Evolutionary conservation across 2,329 filamentous ascomycete genomes (phyloP), one percentile per base, ranked within the genome.

Genomic region (Pseudophaeomoniella oleicola): DNA sequence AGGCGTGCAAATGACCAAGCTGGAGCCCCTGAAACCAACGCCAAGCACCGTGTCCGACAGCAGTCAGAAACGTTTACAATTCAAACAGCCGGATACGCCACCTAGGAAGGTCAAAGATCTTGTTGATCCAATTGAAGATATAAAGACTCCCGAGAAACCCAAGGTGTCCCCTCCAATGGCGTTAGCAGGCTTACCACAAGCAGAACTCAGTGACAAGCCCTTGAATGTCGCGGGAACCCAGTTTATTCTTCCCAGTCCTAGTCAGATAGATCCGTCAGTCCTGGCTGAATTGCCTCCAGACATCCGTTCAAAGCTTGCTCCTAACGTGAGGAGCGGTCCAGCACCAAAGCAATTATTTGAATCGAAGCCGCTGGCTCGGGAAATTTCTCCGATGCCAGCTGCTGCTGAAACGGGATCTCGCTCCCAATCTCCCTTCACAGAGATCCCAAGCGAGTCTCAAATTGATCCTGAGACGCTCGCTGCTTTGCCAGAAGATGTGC

Each of bases 1-100:
- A 6, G 90, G 90, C 0, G 72, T 96, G 1, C 88, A 94, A 53
- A 81, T 96, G 75, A 90, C 86, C 11, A 94, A 86, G 55, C 68
- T 98, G 3, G 86, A 94, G 47, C 75, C 81, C 0, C 62, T 90
- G 48, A 93, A 83, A 34, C 34, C 57, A 50, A 51, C 59, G 12
- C 62, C 66, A 2, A 49, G 57, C 1, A 61, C 69, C n/a, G 70
- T 45, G 19, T 56, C 67, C 2, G 77, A 86, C 37, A 75, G 81
- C 42, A 93, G 85, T 49, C 88, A 96, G 55, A 78, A 72, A 44
- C 78, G 73, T 34, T 65, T 96, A 14, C 74, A 70, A 22, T 94
- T 94, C 60, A 77, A 75, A 37, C 52, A 63, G 5, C 69, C 70
- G 33, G 53, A 57, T 16, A 51, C 57, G 56, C 51, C 48, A 50